Percentiles rank a stretch among this genome's conserved stretches.
Conservation (phyloP, 352 stramenopile species). For the Phytopythium boreale region DNA sequence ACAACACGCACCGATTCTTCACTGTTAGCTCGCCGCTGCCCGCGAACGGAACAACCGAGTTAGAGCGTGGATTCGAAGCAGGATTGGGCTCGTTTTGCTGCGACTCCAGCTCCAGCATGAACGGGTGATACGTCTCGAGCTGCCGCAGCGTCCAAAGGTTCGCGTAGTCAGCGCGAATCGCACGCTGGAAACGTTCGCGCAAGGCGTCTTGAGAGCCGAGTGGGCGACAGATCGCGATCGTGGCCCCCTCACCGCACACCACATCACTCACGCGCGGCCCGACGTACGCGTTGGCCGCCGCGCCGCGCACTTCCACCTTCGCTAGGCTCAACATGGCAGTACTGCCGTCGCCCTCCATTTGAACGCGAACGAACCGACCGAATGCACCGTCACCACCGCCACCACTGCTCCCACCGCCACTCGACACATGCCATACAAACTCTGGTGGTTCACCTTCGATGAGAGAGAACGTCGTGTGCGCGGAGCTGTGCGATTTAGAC, state of each 20-base stretch:
- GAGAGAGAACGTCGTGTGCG: slow-evolving; percentile 32
- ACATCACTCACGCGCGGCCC: slow-evolving; percentile 59
- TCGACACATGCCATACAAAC: slow-evolving; percentile 39
- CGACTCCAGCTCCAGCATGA: slow-evolving; percentile 17
- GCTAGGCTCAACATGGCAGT: slow-evolving; percentile 46
- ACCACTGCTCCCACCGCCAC: slow-evolving; percentile 8
- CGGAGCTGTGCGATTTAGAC: slow-evolving; percentile 43
- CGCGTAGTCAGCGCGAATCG: slow-evolving; percentile 45
- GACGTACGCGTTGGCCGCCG: slow-evolving; percentile 35
- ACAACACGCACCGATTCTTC: slow-evolving; percentile 15
- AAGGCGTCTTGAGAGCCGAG: slow-evolving; percentile 31
- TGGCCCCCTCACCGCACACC: slow-evolving; percentile 50
- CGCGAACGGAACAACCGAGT: background rate
- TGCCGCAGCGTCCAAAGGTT: slow-evolving; percentile 50
- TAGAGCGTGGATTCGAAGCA: background rate
- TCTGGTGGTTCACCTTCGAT: slow-evolving; percentile 21
- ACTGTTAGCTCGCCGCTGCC: background rate
- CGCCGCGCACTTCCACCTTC: slow-evolving; percentile 48
- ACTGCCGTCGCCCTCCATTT: slow-evolving; percentile 42
- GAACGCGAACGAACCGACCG: slow-evolving; percentile 56
- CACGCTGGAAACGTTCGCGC: slow-evolving; percentile 52
- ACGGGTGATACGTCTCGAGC: slow-evolving; percentile 66
- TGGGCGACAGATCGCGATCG: slow-evolving; percentile 49
- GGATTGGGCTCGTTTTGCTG: background rate
- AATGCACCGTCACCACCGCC: slow-evolving; percentile 31